Evolutionary conservation across 345 rosid species (phyloP), one percentile per base, ranked within the genome.

Genomic region (Gossypium australe): DNA sequence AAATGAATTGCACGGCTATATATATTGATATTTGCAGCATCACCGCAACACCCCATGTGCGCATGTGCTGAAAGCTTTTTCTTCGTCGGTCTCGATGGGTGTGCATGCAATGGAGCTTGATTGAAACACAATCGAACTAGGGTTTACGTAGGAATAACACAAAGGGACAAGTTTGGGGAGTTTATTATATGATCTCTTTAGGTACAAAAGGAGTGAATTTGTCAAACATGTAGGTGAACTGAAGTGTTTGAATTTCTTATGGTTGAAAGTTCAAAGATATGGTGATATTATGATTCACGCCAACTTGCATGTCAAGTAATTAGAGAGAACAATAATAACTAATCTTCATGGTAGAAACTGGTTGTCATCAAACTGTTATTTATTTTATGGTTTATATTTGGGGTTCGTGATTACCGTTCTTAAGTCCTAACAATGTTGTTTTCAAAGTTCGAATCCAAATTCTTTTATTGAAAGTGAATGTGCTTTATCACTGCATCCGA

Each of bases 31-130:
- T 49, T 14, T 70, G 62, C 53, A 69, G 52, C 34, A 74, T 34
- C 41, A 34, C 41, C 41, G 41, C 41, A 34, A 34, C 41, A 34
- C 41, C 80, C 84, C 56, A 70, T 49, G 73, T 52, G 73, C 13
- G 58, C 73, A 16, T 72, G 55, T 49, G 62, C 9, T 18, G 44
- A n/a, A 20, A n/a, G 41, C 41, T 34, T 34, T 34, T 34, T 9
- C 71, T 76, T 71, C 67, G 29, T 66, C 66, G 77, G 7, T 80
- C 79, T 82, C 61, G 83, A 79, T 55, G 75, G 75, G 61, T 25
- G 81, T 81, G 84, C 74, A 70, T 34, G 70, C 47, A 20, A n/a
- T 45, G 10, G 11, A 62, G 8, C 3, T 63, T 8, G 67, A 34
- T 63, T 63, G n/a, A 17, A 63, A 34, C 7, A 7, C 22, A 62